Evolutionary conservation across 805 yeast species (phyloP), one percentile per base, ranked within the genome.

Genomic region (Kazachstania taianensis): DNA sequence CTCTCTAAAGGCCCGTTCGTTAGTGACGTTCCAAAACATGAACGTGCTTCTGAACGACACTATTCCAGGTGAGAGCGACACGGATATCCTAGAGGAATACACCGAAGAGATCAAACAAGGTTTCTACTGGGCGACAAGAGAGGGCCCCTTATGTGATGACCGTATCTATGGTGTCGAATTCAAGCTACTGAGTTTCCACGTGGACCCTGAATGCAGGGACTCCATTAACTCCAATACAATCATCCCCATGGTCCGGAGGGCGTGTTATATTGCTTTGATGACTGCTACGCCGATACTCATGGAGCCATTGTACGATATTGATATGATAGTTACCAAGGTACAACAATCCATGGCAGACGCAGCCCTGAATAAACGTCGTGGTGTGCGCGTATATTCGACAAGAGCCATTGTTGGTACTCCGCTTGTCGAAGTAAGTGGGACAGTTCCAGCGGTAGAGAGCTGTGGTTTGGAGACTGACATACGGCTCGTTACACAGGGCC

Each of bases 61-160:
- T 0, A 50, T 87, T 3, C 69, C 78, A 0, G 76, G 67, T 20
- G 92, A 81, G 39, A 78, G 79, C 1, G 81, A 83, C 49, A 75
- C 75, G 49, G 59, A 60, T 18, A 36, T 60, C 8, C 47, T 81
- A 23, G 40, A 48, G 1, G 35, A 60, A 0, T 64, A 71, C 20
- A 77, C 73, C 41, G 76, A 72, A 5, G 63, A 74, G 2, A 69
- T 87, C 1, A 59, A 64, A 2, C 79, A 78, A 45, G 98, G 97
- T 0, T 92, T 89, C 59, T 69, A 72, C 47, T 82, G 94, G 92
- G 79, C 81, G 2, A 66, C 73, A 0, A 66, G 74, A 38, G 94
- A 83, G 48, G 98, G 98, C 0, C 98, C 99, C 0, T 62, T 92
- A n/a, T 76, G 94, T 42, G 94, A 81, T 41, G 96, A 85, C 52